These are phyloP conservation scores for Neofusicoccum umdonicola DNA, from an alignment of 2,329 filamentous ascomycete species.

Conservation along the genomic window DNA sequence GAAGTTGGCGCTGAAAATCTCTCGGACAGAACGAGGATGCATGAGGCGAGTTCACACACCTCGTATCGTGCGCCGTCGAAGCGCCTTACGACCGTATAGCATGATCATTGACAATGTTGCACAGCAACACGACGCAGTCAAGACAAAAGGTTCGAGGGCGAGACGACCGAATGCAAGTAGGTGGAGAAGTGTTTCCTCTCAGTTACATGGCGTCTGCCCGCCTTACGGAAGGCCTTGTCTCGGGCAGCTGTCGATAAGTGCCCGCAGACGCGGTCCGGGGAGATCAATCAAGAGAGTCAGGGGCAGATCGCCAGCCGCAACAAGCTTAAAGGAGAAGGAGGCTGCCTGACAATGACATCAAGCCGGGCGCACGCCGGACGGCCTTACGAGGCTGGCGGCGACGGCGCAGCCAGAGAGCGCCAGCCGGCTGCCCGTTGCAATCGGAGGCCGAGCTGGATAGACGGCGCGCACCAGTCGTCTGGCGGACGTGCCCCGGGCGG, in stretches of 20 bases:
- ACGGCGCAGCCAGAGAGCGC: not conserved
- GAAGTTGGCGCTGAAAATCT: not conserved
- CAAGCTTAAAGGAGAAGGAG: constrained; percentile 3
- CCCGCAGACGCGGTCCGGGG: not conserved
- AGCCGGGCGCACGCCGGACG: not conserved
- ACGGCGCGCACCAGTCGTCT: not conserved
- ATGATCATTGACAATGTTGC: too few species aligned
- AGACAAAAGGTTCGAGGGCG: too few species aligned
- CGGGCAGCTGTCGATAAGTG: constrained; percentile 11
- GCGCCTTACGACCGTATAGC: not conserved
- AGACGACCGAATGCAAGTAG: not conserved
- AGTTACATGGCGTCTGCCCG: not conserved
- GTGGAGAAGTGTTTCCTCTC: not conserved
- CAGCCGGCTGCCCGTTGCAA: not conserved
- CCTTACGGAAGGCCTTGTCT: constrained; percentile 5
- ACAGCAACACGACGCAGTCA: too few species aligned
- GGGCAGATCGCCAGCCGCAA: not conserved
- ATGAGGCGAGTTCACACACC: not conserved
- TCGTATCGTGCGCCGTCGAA: not conserved
- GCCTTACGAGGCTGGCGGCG: not conserved
- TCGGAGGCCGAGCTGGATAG: constrained; percentile 2
- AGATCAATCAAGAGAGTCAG: constrained; percentile 8
- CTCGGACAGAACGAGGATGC: not conserved
- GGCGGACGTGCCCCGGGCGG: not conserved
- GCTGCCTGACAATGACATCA: not conserved